Evolutionary conservation across 805 yeast genomes (phyloP).

Genomic region (Metschnikowia reukaufii): DNA sequence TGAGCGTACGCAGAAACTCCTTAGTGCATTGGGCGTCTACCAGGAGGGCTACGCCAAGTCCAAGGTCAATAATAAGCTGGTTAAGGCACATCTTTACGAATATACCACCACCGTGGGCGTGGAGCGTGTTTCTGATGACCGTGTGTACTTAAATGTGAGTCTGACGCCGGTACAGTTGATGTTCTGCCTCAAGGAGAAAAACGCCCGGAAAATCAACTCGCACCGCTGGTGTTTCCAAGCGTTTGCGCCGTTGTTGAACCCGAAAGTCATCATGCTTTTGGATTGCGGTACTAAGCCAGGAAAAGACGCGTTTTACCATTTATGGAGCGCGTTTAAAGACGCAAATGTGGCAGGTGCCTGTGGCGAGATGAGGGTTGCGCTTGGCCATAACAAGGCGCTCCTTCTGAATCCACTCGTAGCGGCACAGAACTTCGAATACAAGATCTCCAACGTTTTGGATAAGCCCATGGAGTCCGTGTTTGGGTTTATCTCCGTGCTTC

Average conservation of each 20-base stretch:
- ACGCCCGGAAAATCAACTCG: conserved; percentile 87
- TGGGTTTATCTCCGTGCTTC: conserved; percentile 91
- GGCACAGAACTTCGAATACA: conserved; percentile 95
- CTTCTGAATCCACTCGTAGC: conserved; percentile 87
- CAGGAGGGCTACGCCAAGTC: conserved; percentile 97
- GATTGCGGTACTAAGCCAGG: conserved; percentile 96
- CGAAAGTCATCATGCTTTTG: conserved; percentile 76
- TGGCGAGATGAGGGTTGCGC: conserved; percentile 89
- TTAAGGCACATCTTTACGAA: conserved; percentile 86
- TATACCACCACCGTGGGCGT: conserved; percentile 92
- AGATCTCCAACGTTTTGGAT: conserved; percentile 90
- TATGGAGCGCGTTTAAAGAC: conserved; percentile 84
- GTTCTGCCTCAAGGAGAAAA: conserved; percentile 87
- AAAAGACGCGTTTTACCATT: conserved; percentile 75
- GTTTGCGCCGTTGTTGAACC: conserved; percentile 77
- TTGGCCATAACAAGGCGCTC: conserved; percentile 53
- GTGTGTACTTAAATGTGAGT: conserved; percentile 67
- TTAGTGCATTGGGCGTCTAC: conserved; percentile 85
- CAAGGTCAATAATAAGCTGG: conserved; percentile 78
- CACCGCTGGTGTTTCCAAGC: conserved; percentile 98
- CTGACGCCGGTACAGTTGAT: conserved; percentile 80
- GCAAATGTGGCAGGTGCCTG: conserved; percentile 95
- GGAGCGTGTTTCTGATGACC: conserved; percentile 55
- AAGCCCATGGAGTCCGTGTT: conserved; percentile 94
- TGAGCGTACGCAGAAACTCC: conserved; percentile 72